Percentiles rank a stretch among this genome's conserved stretches.
These are phyloP conservation scores for Psilocybe cyanescens DNA, from an alignment of 768 basidiomycete genomes.

Conservation along the genomic window DNA sequence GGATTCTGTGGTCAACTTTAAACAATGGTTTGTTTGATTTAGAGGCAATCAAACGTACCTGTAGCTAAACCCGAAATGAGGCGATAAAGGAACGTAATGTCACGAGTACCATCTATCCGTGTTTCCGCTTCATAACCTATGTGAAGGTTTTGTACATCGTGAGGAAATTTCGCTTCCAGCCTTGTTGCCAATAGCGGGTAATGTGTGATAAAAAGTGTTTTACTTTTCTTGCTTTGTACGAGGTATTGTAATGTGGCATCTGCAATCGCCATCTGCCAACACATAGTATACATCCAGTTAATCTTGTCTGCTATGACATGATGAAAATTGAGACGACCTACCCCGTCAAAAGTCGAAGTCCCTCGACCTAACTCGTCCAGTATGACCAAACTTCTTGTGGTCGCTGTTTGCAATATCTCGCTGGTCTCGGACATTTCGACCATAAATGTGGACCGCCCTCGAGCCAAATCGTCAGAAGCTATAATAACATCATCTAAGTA, in stretches of 20 bases:
- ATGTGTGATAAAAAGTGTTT: constrained; percentile 93
- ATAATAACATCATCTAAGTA: constrained; percentile 1
- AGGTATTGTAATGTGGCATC: constrained; percentile 79
- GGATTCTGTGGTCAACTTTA: constrained; percentile 48
- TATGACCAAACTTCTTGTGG: constrained; percentile 80
- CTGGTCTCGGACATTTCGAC: constrained; percentile 95
- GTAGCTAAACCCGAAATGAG: constrained; percentile 73
- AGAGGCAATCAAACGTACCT: constrained; percentile 32
- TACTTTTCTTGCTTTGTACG: constrained; percentile 58
- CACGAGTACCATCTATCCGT: constrained; percentile 71
- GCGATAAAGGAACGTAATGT: constrained; percentile 87
- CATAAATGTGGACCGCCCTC: constrained; percentile 95
- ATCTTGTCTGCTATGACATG: too few species aligned
- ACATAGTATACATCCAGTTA: neutral
- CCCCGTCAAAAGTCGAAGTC: constrained; percentile 92
- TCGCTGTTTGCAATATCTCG: constrained; percentile 82
- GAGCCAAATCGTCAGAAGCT: constrained; percentile 88
- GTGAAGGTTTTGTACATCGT: constrained; percentile 75
- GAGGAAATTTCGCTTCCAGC: constrained; percentile 61
- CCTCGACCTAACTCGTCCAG: constrained; percentile 91
- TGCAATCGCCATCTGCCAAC: constrained; percentile 80
- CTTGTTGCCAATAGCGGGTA: constrained; percentile 85
- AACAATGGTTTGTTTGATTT: neutral
- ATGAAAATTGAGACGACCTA: constrained; percentile 30
- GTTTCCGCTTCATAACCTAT: constrained; percentile 82